phyloP scores from a whole-genome alignment of 129 eudicot genomes.

The Saposhnikovia divaricata region DNA sequence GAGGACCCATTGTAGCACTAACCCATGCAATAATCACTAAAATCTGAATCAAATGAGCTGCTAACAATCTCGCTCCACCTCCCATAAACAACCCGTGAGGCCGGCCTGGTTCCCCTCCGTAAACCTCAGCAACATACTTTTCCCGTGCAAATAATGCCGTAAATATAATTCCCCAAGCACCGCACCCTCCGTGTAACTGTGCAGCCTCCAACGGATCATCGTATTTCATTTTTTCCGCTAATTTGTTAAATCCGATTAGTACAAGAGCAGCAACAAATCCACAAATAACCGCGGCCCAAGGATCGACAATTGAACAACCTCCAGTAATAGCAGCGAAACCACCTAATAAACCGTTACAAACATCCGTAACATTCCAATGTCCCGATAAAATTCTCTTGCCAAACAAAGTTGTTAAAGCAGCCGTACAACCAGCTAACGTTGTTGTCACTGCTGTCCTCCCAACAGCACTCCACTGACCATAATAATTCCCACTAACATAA shows the following conservation, averaged over 20 bases:
- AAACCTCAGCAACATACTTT: conserved; percentile 41
- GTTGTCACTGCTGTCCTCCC: conserved; percentile 65
- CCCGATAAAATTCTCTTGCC: conserved; percentile 40
- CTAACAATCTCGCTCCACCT: conserved; percentile 39
- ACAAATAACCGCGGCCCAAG: conserved; percentile 59
- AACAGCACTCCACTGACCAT: conserved; percentile 57
- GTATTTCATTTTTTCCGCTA: conserved; percentile 39
- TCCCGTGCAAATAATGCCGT: conserved; percentile 43
- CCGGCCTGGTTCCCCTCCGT: conserved; percentile 36
- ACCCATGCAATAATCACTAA: conserved; percentile 44
- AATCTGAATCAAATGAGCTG: conserved; percentile 45
- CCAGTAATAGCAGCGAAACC: conserved; percentile 57
- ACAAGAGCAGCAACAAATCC: conserved; percentile 60
- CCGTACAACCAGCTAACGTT: conserved; percentile 48
- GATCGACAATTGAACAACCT: conserved; percentile 60
- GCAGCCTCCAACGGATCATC: conserved; percentile 69
- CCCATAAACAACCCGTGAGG: conserved; percentile 53
- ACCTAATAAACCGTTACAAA: conserved; percentile 50
- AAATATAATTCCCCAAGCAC: conserved; percentile 62
- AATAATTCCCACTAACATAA: conserved; percentile 23
- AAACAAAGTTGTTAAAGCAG: conserved; percentile 44
- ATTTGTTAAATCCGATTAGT: conserved; percentile 34
- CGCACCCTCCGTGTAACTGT: conserved; percentile 58
- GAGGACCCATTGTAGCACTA: conserved; percentile 46
- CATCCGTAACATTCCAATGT: conserved; percentile 54